A percentile compares a stretch with the other conserved stretches of the same genome.
phyloP scores from a whole-genome alignment of 768 basidiomycete species.

The Naganishia kalamii region DNA sequence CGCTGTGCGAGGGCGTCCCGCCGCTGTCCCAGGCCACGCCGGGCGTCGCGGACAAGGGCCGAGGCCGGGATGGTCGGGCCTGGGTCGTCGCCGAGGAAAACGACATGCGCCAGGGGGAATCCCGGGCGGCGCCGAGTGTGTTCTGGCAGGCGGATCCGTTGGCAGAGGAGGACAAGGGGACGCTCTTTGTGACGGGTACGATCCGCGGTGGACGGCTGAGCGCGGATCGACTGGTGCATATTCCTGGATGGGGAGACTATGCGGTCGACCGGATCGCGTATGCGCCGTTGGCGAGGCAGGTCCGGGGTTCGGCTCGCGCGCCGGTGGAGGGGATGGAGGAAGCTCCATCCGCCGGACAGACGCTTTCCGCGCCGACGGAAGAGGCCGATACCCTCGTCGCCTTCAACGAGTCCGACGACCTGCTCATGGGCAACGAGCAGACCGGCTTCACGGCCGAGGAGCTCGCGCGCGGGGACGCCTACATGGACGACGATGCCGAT shows the following conservation, averaged over 20 bases:
- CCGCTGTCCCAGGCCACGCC: conserved; percentile 54
- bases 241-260: conserved; percentile 84
- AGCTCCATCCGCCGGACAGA: neutral
- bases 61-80: conserved; percentile 59
- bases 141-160: conserved; percentile 17
- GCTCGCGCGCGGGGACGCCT: conserved; percentile 54
- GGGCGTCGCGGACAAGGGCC: conserved; percentile 10
- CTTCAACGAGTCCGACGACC: conserved; percentile 75
- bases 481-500: conserved; percentile 39
- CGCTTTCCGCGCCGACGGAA: conserved; percentile 60
- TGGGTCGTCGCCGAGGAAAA: conserved; percentile 63
- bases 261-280: conserved; percentile 51
- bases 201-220: conserved; percentile 73
- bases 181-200: conserved; percentile 70
- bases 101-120: conserved; percentile 13
- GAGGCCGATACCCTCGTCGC: conserved; percentile 80
- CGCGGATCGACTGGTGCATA: conserved; percentile 75
- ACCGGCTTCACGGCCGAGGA: conserved; percentile 99
- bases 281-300: conserved; percentile 22
- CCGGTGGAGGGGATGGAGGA: too few relatives aligned
- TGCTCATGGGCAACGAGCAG: conserved; percentile 74
- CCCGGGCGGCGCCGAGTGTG: conserved; percentile 12
- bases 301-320: conserved; percentile 26
- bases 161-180: conserved; percentile 52
- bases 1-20: conserved; percentile 78